Evolutionary conservation across 129 eudicot genomes (phyloP).

Genomic region (Gnaphalium uliginosum): DNA sequence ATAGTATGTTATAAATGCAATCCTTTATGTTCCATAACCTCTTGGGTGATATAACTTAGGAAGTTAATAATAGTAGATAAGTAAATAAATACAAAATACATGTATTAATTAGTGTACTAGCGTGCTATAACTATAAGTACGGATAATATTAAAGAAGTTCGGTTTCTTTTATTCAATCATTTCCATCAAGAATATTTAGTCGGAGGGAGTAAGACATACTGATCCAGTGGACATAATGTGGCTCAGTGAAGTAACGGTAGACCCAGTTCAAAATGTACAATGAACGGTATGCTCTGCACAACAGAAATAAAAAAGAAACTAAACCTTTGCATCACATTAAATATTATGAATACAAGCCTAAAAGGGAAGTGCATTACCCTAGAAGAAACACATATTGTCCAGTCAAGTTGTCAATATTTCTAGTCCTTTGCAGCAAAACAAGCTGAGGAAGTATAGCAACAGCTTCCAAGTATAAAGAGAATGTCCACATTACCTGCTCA

Average conservation of each 20-base stretch:
- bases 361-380: slow-evolving; percentile 53
- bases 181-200: background rate
- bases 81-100: too few species aligned
- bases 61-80: background rate
- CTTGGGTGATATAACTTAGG: too few species aligned
- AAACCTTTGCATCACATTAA: slow-evolving; percentile 1
- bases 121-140: background rate
- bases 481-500: slow-evolving; percentile 90
- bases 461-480: slow-evolving; percentile 90
- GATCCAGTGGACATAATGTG: slow-evolving; percentile 94
- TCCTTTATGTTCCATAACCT: background rate
- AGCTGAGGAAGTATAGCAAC: slow-evolving; percentile 97
- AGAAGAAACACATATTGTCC: slow-evolving; percentile 93
- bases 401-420: slow-evolving; percentile 94
- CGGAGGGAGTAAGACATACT: slow-evolving; percentile 48
- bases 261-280: slow-evolving; percentile 93
- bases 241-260: slow-evolving; percentile 95
- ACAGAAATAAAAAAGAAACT: background rate
- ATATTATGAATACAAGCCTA: slow-evolving; percentile 11
- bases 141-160: background rate
- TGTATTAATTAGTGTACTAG: background rate
- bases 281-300: slow-evolving; percentile 85
- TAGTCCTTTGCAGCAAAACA: slow-evolving; percentile 91
- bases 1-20: slow-evolving; percentile 6
- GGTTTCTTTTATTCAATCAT: background rate